phyloP scores from a whole-genome alignment of 2,329 filamentous ascomycete species.

The Polytolypa hystricis region DNA sequence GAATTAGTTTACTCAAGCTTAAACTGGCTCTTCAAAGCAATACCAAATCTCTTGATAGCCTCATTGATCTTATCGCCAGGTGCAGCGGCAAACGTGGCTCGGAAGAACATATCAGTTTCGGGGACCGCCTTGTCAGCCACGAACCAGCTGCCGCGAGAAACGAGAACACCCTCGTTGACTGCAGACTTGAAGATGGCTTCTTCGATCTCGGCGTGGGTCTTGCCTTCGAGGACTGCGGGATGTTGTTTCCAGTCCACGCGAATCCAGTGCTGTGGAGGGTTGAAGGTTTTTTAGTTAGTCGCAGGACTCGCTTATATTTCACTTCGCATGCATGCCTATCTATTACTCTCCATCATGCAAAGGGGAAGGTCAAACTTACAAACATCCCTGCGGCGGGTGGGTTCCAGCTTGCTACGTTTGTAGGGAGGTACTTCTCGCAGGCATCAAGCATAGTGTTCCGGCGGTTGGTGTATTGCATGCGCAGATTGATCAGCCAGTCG shows the following conservation, averaged over 20 bases:
- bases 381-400: slow-evolving; percentile 88
- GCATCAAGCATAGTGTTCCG: slow-evolving; percentile 66
- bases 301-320: too few species aligned
- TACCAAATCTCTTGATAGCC: slow-evolving; percentile 65
- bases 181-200: slow-evolving; percentile 72
- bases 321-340: too few species aligned
- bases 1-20: slow-evolving; percentile 24
- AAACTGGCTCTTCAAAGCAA: slow-evolving; percentile 56
- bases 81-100: slow-evolving; percentile 80
- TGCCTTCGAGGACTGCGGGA: slow-evolving; percentile 27
- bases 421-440: slow-evolving; percentile 65
- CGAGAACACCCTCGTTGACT: slow-evolving; percentile 65
- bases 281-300: slow-evolving; percentile 6
- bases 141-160: slow-evolving; percentile 87
- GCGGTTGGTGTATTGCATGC: slow-evolving; percentile 68
- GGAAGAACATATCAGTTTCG: slow-evolving; percentile 65
- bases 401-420: slow-evolving; percentile 62
- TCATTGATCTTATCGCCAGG: slow-evolving; percentile 57
- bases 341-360: too few species aligned
- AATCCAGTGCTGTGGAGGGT: slow-evolving; percentile 33
- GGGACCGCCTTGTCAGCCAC: slow-evolving; percentile 55
- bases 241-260: slow-evolving; percentile 37
- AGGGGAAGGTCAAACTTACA: slow-evolving; percentile 43
- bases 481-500: slow-evolving; percentile 74
- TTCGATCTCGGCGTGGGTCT: slow-evolving; percentile 49